Evolutionary conservation across 805 yeast species (phyloP).

Genomic region (Candida suzukii): DNA sequence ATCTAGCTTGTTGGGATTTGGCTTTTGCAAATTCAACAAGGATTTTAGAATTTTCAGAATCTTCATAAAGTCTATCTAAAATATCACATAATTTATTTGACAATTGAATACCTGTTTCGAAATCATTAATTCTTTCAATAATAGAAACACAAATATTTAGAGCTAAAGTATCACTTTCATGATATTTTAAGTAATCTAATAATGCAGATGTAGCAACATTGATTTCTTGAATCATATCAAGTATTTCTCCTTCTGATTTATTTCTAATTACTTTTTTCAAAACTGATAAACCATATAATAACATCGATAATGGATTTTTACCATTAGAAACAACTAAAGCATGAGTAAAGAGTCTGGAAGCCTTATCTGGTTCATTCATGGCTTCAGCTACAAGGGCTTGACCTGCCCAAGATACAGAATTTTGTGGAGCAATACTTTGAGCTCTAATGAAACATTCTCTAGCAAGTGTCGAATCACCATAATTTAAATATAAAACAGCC

Average conservation of each 20-base stretch:
- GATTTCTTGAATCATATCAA: constrained; percentile 56
- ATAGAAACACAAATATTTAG: constrained; percentile 46
- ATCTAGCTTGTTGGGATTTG: constrained; percentile 66
- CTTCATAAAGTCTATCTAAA: constrained; percentile 39
- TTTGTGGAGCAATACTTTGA: constrained; percentile 76
- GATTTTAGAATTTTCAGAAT: constrained; percentile 38
- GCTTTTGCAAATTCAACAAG: constrained; percentile 48
- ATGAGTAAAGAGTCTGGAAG: constrained; percentile 63
- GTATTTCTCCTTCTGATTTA: constrained; percentile 39
- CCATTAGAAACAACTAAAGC: constrained; percentile 77
- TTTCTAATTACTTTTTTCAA: constrained; percentile 37
- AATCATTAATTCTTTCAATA: constrained; percentile 67
- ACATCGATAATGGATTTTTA: constrained; percentile 56
- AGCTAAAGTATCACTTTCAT: constrained; percentile 53
- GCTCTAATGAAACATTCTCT: constrained; percentile 64
- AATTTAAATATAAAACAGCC: constrained; percentile 66
- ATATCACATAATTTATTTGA: constrained; percentile 39
- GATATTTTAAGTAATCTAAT: constrained; percentile 52
- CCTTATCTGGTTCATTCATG: constrained; percentile 39
- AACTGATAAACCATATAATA: constrained; percentile 61
- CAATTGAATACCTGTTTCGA: constrained; percentile 41
- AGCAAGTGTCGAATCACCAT: constrained; percentile 68
- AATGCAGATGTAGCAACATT: constrained; percentile 64
- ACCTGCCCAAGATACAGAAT: constrained; percentile 76
- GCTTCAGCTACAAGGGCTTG: constrained; percentile 59